Evolutionary conservation across 2,329 filamentous ascomycete genomes (phyloP).

Genomic region (Amesomyces nigricolor): DNA sequence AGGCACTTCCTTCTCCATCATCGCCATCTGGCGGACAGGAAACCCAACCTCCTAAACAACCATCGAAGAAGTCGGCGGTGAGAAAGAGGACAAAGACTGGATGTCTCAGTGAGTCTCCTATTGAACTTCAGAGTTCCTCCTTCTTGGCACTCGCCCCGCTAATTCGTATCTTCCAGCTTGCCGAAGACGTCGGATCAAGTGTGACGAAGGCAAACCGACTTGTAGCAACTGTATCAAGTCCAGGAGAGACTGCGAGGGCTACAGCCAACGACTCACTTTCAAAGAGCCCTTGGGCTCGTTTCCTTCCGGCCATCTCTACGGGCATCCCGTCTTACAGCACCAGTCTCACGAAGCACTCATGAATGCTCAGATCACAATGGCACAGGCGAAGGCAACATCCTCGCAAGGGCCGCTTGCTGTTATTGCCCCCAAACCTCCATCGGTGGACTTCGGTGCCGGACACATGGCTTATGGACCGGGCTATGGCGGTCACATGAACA

Average conservation of each 20-base stretch:
- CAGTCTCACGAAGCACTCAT: conserved; percentile 43
- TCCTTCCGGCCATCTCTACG: conserved; percentile 44
- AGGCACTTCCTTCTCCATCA: conserved; percentile 21
- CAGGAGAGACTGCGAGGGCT: conserved; percentile 77
- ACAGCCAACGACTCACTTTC: conserved; percentile 75
- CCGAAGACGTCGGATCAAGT: conserved; percentile 92
- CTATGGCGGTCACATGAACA: conserved; percentile 30
- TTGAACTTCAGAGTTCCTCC: conserved; percentile 16
- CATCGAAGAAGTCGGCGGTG: conserved; percentile 42
- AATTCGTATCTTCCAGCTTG: conserved; percentile 55
- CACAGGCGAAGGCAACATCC: conserved; percentile 36
- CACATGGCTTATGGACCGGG: conserved; percentile 30
- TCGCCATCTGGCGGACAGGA: conserved; percentile 35
- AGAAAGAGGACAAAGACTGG: conserved; percentile 85
- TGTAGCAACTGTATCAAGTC: conserved; percentile 85
- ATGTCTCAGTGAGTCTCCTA: conserved; percentile 65
- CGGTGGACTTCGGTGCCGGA: conserved; percentile 31
- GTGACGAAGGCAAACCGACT: conserved; percentile 79
- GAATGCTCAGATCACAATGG: conserved; percentile 38
- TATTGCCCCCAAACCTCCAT: conserved; percentile 49
- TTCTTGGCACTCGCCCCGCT: neutral
- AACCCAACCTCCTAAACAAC: conserved; percentile 21
- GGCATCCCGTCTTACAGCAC: conserved; percentile 41
- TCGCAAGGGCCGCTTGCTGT: conserved; percentile 37
- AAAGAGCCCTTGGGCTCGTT: conserved; percentile 63